Evolutionary conservation across 345 rosid genomes (phyloP).

Genomic region (Salix brachista): DNA sequence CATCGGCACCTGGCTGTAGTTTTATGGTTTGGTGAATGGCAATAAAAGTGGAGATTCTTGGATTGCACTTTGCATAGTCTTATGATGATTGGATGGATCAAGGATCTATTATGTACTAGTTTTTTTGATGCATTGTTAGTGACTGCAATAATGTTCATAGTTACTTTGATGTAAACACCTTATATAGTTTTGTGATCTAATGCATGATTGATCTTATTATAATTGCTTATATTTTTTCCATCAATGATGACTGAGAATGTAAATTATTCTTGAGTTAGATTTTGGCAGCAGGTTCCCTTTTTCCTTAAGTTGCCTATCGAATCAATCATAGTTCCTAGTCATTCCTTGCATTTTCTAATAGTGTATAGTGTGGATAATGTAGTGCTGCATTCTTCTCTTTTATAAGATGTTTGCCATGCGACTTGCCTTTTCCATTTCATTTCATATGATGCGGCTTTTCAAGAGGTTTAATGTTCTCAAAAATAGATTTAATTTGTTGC

Average conservation of each 20-base stretch:
- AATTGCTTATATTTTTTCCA: neutral
- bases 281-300: neutral
- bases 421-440: neutral
- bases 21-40: neutral
- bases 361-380: neutral
- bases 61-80: neutral
- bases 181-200: neutral
- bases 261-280: neutral
- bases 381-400: slow-evolving; percentile 1
- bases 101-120: neutral
- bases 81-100: neutral
- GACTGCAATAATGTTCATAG: neutral
- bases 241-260: too few species aligned
- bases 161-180: neutral
- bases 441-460: neutral
- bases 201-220: neutral
- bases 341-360: neutral
- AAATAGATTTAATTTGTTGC: neutral
- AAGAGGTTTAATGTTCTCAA: neutral
- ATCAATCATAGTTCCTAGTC: neutral
- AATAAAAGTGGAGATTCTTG: neutral
- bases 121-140: neutral
- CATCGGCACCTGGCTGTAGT: neutral
- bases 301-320: neutral
- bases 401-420: neutral